Base-by-base conservation (phyloP, 2,329 filamentous ascomycete species). In the Xylariaceae sp. region DNA sequence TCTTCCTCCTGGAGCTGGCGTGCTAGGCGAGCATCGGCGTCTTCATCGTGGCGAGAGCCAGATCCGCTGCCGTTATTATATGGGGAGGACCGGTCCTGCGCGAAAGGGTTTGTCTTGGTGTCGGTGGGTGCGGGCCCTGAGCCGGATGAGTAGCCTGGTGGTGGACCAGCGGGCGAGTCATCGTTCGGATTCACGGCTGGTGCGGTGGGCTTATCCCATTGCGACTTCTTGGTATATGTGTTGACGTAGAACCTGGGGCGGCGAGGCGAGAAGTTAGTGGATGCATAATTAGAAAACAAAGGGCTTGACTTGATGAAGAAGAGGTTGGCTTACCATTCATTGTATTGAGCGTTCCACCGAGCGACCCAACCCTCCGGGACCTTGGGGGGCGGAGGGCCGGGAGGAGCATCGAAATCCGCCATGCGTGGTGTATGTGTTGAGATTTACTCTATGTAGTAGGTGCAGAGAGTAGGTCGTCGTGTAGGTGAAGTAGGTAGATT, bases 311-410 rank as follows among this genome's bases (percentile, higher is more conserved):
- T 5, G 17, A 23, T 16, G n/a, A n/a, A n/a, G n/a, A 26, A 33
- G 6, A 5, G 12, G 28, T 6, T 1, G 19, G 48, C 54, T 61
- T 49, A 69, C 69, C 91, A 96, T 82, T 95, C 89, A 69, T 88
- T 88, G 79, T 96, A 96, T 70, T 95, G 87, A 0, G 89, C 86
- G 74, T 96, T 95, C 85, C 88, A 96, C 63, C 91, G 85, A 9
- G 88, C 89, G 69, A 90, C 87, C 90, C 91, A 97, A 67, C 92
- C 92, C 68, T 90, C 88, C 2, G 91, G 92, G 1, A 83, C 82
- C 70, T 77, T 81, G 61, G 82, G 83, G 46, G 83, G 83, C 64
- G 83, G 82, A 43, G 83, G 83, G 21, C 82, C 83, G 21, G 75
- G 47, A 2, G 83, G 83, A 49, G 82, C 75, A 52, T 76, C 73